Evolutionary conservation across 306 rosid species (phyloP).

Genomic region (Dryas alaskensis): DNA sequence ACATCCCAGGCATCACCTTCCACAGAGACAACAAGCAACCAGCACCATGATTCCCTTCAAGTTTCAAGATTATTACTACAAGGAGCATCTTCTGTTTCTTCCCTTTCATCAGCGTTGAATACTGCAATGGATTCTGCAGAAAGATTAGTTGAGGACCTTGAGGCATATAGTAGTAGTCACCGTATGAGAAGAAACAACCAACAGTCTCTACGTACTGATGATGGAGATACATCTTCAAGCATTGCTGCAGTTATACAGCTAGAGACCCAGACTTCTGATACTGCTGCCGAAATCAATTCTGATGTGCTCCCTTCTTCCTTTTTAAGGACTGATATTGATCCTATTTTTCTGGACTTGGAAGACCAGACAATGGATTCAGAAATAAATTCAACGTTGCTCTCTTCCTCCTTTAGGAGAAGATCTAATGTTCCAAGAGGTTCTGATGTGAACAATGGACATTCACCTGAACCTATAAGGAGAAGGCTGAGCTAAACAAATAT

Average conservation of each 20-base stretch:
- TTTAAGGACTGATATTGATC: constrained; percentile 25
- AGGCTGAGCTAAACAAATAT: constrained; percentile 56
- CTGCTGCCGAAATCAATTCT: constrained; percentile 38
- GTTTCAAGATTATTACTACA: constrained; percentile 50
- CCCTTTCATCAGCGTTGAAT: constrained; percentile 60
- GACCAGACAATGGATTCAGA: constrained; percentile 35
- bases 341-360: constrained; percentile 24
- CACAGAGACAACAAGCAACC: constrained; percentile 28
- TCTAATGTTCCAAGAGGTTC: constrained; percentile 28
- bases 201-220: constrained; percentile 21
- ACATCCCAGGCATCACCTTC: constrained; percentile 26
- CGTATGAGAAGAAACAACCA: constrained; percentile 28
- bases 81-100: constrained; percentile 59
- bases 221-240: constrained; percentile 29
- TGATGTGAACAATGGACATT: constrained; percentile 25
- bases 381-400: constrained; percentile 21
- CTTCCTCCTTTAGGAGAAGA: constrained; percentile 49
- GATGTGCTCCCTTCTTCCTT: constrained; percentile 34
- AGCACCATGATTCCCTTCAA: constrained; percentile 27
- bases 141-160: constrained; percentile 62
- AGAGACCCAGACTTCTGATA: constrained; percentile 35
- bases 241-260: constrained; percentile 34
- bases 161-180: constrained; percentile 39
- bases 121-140: constrained; percentile 65
- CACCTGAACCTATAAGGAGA: constrained; percentile 51